A percentile compares a stretch with the other conserved stretches of the same genome.
Conservation (phyloP, 2,329 filamentous ascomycete genomes). For the Cladosporium sp. region DNA sequence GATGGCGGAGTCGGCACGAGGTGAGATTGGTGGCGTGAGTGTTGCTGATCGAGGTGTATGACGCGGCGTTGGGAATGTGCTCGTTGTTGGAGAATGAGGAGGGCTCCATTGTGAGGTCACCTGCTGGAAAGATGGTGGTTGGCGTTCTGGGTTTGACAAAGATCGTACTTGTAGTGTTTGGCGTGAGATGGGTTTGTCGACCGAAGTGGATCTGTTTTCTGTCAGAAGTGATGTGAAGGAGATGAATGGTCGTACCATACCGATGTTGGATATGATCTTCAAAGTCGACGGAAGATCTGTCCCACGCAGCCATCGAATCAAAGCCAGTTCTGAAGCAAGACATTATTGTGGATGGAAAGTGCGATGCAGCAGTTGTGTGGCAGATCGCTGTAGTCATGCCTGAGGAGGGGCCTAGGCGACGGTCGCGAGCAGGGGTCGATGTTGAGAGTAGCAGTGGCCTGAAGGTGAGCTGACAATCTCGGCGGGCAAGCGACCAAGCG, state of each 20-base stretch:
- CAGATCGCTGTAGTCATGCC: conserved; percentile 11
- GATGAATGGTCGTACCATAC: conserved; percentile 11
- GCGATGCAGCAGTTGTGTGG: not conserved
- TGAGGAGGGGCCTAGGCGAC: not conserved
- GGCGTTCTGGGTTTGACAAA: not conserved
- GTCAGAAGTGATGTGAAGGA: not conserved
- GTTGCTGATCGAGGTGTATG: conserved; percentile 15
- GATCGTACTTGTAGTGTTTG: conserved; percentile 6
- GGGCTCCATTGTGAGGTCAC: conserved; percentile 30
- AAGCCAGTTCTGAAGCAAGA: conserved; percentile 17
- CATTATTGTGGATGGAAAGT: conserved; percentile 1
- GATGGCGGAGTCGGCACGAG: not conserved
- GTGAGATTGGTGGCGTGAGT: conserved; percentile 4
- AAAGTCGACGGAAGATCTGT: conserved; percentile 14
- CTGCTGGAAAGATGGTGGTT: conserved; percentile 24
- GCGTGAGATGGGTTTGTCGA: not conserved
- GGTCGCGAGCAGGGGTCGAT: conserved; percentile 2
- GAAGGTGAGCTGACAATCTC: conserved; percentile 4
- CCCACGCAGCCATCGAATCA: conserved; percentile 24
- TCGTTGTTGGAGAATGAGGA: conserved; percentile 25
- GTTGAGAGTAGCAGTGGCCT: not conserved
- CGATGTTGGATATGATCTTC: conserved; percentile 16
- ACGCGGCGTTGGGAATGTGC: conserved; percentile 7
- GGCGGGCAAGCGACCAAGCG: not conserved
- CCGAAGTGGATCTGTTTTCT: not conserved